Percentiles rank a stretch among this genome's conserved stretches.
Conservation (phyloP, 139 green algal genomes). For the Chlamydomonas schloesseri region DNA sequence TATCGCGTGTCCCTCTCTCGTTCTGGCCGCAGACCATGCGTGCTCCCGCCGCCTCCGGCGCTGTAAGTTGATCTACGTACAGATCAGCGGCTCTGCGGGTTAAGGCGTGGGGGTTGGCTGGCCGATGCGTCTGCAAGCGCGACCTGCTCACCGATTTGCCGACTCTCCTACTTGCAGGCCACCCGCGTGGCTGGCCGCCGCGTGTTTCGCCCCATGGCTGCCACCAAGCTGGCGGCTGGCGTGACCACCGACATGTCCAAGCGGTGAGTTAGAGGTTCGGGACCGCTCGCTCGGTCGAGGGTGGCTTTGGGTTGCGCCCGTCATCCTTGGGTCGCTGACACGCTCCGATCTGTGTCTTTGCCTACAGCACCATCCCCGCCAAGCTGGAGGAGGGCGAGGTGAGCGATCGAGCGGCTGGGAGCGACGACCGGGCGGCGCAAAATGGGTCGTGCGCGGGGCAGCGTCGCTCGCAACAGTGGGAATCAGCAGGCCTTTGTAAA, state of each 20-base stretch:
- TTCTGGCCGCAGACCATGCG: slow-evolving; percentile 52
- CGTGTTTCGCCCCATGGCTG: slow-evolving; percentile 44
- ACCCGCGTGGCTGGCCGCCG: slow-evolving; percentile 43
- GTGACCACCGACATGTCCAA: slow-evolving; percentile 40
- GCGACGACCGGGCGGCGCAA: not conserved
- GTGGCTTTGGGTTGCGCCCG: not conserved
- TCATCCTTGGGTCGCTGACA: not conserved
- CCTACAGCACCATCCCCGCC: slow-evolving; percentile 49
- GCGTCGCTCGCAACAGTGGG: too few relatives aligned
- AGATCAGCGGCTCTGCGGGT: too few relatives aligned
- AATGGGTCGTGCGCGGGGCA: not conserved
- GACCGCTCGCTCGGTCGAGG: not conserved
- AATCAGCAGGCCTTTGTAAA: too few relatives aligned
- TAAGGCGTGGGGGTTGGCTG: not conserved
- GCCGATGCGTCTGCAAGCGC: too few relatives aligned
- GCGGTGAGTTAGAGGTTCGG: slow-evolving; percentile 13
- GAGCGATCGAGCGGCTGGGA: not conserved
- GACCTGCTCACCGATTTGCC: not conserved
- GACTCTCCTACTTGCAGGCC: slow-evolving; percentile 24
- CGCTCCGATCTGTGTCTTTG: not conserved
- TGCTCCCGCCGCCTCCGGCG: slow-evolving; percentile 45
- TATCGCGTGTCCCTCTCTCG: not conserved
- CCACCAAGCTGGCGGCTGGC: slow-evolving; percentile 14
- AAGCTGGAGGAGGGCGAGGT: slow-evolving; percentile 71
- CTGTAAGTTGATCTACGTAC: slow-evolving; percentile 42